Conservation (phyloP, 768 basidiomycete genomes). For the Cubamyces sp. region DNA sequence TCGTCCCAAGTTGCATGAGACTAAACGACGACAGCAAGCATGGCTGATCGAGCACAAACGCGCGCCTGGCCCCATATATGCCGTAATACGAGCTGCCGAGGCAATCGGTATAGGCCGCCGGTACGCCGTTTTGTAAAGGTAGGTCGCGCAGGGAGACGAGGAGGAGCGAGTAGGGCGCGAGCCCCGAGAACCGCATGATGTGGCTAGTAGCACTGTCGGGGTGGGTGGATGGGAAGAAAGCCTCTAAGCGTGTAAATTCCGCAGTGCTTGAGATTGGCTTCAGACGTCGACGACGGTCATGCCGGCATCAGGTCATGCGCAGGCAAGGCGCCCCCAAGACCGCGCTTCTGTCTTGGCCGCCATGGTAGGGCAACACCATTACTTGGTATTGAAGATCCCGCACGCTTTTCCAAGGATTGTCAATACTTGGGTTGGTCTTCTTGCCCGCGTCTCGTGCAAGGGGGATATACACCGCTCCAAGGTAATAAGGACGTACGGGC, state of each 20-base stretch:
- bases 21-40: conserved; percentile 41
- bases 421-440: too few relatives aligned
- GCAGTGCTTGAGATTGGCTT: neutral
- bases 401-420: too few relatives aligned
- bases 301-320: neutral
- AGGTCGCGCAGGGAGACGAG: conserved; percentile 51
- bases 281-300: neutral
- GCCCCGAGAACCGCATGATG: conserved; percentile 8
- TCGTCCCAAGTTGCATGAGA: conserved; percentile 33
- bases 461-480: too few relatives aligned
- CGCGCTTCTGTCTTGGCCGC: neutral
- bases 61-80: conserved; percentile 52
- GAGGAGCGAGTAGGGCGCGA: conserved; percentile 28
- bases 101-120: conserved; percentile 41
- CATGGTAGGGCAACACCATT: neutral
- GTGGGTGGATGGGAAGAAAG: neutral
- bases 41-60: conserved; percentile 45
- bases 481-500: neutral
- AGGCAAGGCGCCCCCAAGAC: neutral
- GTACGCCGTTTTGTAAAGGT: conserved; percentile 27
- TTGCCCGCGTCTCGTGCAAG: neutral
- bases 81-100: conserved; percentile 57
- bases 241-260: neutral
- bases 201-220: neutral
- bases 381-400: too few relatives aligned